Conservation (phyloP, 116 monocot genomes). For the Thalassia testudinum region DNA sequence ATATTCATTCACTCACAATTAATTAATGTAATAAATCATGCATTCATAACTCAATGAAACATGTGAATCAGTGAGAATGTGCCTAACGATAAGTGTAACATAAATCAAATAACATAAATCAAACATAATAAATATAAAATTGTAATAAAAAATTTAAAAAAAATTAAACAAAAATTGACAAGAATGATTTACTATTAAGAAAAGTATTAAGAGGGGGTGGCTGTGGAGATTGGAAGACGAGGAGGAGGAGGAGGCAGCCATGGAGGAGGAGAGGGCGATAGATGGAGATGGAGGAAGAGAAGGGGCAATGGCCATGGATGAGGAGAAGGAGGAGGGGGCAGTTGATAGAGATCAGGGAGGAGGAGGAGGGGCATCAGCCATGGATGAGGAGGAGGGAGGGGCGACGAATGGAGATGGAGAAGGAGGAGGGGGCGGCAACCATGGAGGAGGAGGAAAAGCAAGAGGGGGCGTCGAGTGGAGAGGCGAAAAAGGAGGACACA, state of each 20-base stretch:
- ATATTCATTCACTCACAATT: too few relatives aligned
- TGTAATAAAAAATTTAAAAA: too few relatives aligned
- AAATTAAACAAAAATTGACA: too few relatives aligned
- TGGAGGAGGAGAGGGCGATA: background rate
- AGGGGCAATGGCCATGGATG: background rate
- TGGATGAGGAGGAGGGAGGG: background rate
- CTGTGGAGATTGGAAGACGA: background rate
- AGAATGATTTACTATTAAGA: too few relatives aligned
- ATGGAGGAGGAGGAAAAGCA: background rate
- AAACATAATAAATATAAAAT: too few relatives aligned
- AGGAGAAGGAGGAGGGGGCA: background rate
- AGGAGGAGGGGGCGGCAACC: background rate
- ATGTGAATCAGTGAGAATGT: too few relatives aligned
- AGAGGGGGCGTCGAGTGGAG: background rate
- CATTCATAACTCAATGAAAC: too few relatives aligned
- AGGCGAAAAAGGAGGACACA: background rate
- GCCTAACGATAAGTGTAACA: too few relatives aligned
- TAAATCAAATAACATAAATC: too few relatives aligned
- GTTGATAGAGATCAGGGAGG: background rate
- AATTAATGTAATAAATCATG: too few relatives aligned
- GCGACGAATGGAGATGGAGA: background rate
- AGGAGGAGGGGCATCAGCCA: background rate
- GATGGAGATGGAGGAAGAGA: background rate
- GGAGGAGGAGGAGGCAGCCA: background rate
- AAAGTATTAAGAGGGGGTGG: background rate